These are phyloP conservation scores for Lunasporangiospora selenospora DNA, from an alignment of 192 early-diverging fungal species.

Conservation along the genomic window DNA sequence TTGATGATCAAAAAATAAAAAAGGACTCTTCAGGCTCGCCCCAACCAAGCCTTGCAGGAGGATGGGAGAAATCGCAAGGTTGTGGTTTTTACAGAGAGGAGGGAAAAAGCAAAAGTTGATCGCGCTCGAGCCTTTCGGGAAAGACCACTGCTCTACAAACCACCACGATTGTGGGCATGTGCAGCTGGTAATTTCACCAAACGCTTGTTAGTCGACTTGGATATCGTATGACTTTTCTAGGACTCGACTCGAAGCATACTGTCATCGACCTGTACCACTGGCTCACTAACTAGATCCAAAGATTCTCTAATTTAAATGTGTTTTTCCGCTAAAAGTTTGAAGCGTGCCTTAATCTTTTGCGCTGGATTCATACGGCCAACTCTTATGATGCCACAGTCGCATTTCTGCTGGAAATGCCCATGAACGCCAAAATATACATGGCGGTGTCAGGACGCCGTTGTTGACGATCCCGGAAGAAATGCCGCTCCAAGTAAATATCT, in stretches of 20 bases:
- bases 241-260: constrained; percentile 1
- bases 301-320: constrained; percentile 1
- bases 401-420: constrained; percentile 8
- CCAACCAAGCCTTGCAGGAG: too few relatives aligned
- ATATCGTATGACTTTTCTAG: not conserved
- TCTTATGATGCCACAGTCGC: not conserved
- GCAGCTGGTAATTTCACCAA: constrained; percentile 3
- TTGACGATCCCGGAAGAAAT: constrained; percentile 14
- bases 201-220: constrained; percentile 1
- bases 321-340: not conserved
- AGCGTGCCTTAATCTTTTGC: not conserved
- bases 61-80: too few relatives aligned
- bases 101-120: too few relatives aligned
- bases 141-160: too few relatives aligned
- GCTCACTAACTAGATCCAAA: not conserved
- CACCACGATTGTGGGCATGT: constrained; percentile 4
- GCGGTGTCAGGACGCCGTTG: constrained; percentile 4
- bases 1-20: too few relatives aligned
- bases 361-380: constrained; percentile 6
- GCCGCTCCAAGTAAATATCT: constrained; percentile 8
- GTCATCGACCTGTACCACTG: not conserved
- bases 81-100: too few relatives aligned
- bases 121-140: too few relatives aligned
- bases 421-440: constrained; percentile 11
- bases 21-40: too few relatives aligned